Conservation (phyloP, 2,329 filamentous ascomycete genomes). For the Gaeumannomyces tritici region DNA sequence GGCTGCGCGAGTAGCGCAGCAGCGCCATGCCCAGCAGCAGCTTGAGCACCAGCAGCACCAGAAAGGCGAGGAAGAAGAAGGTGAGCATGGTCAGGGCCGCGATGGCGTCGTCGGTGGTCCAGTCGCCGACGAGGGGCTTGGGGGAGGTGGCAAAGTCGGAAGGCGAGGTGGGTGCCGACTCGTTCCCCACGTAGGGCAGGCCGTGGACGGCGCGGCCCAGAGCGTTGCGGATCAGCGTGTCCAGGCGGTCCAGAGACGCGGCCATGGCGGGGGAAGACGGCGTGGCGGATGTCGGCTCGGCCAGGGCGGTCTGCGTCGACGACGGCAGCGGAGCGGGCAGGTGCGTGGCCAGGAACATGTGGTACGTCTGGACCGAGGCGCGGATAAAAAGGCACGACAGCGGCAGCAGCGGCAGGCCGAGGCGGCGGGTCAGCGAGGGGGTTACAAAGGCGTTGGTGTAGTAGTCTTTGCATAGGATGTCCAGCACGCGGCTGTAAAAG, state of each 20-base stretch:
- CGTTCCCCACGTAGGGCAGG: constrained; percentile 25
- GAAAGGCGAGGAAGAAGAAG: constrained; percentile 75
- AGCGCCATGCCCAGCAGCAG: constrained; percentile 82
- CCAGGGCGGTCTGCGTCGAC: constrained; percentile 55
- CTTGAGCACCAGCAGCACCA: constrained; percentile 77
- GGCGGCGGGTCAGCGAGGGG: constrained; percentile 78
- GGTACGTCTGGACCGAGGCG: constrained; percentile 88
- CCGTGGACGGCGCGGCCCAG: constrained; percentile 66
- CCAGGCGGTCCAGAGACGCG: constrained; percentile 70
- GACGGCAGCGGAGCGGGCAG: constrained; percentile 63
- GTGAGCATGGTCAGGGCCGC: constrained; percentile 73
- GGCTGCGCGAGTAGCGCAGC: constrained; percentile 65
- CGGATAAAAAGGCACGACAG: constrained; percentile 92
- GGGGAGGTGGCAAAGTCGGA: constrained; percentile 14
- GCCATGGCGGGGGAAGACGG: constrained; percentile 64
- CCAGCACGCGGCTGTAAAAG: constrained; percentile 82
- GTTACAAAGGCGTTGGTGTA: constrained; percentile 93
- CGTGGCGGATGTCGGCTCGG: constrained; percentile 41
- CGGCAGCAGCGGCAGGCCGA: constrained; percentile 86
- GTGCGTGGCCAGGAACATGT: constrained; percentile 92
- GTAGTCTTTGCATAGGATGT: constrained; percentile 94
- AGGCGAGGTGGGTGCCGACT: constrained; percentile 8
- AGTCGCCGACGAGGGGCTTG: constrained; percentile 28
- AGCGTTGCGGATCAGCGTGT: constrained; percentile 66
- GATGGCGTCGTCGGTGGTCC: constrained; percentile 63